Percentiles rank a stretch among this genome's conserved stretches.
phyloP scores from a whole-genome alignment of 2,329 filamentous ascomycete genomes.

The Aureobasidium melanogenum region DNA sequence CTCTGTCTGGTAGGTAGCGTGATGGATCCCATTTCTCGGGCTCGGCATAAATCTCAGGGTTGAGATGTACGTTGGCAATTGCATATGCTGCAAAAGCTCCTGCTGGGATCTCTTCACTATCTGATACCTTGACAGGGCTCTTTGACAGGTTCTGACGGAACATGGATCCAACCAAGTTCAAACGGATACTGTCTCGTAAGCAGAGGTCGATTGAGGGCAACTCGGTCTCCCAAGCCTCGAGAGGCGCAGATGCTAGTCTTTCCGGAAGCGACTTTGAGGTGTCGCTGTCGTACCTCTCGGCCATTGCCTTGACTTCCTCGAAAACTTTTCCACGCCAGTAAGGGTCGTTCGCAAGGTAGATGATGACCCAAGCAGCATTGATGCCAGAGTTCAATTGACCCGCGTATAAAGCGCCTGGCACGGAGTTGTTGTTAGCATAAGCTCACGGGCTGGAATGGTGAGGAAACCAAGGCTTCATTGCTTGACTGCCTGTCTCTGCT shows the following conservation, averaged over 20 bases:
- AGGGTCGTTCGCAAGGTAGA: slow-evolving; percentile 40
- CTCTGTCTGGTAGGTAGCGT: slow-evolving; percentile 38
- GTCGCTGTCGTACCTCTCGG: slow-evolving; percentile 36
- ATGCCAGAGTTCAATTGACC: slow-evolving; percentile 50
- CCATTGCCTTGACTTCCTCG: slow-evolving; percentile 39
- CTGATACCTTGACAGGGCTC: slow-evolving; percentile 34
- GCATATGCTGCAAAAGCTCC: slow-evolving; percentile 40
- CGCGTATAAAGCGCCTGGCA: slow-evolving; percentile 47
- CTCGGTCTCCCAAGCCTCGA: slow-evolving; percentile 48
- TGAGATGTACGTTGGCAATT: slow-evolving; percentile 40
- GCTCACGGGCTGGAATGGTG: too few relatives aligned
- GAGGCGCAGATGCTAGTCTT: slow-evolving; percentile 35
- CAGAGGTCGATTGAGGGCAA: slow-evolving; percentile 46
- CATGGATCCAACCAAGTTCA: slow-evolving; percentile 39
- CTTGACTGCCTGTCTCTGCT: too few relatives aligned
- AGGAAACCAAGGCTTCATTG: too few relatives aligned
- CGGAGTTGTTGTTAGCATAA: slow-evolving; percentile 12
- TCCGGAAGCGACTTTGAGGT: slow-evolving; percentile 26
- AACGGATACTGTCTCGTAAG: slow-evolving; percentile 45
- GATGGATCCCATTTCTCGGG: slow-evolving; percentile 43
- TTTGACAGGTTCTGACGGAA: slow-evolving; percentile 46
- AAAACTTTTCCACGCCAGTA: slow-evolving; percentile 38
- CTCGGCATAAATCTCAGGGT: slow-evolving; percentile 41
- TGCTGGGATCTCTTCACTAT: slow-evolving; percentile 36
- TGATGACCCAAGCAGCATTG: slow-evolving; percentile 45